Evolutionary conservation across 2,329 filamentous ascomycete genomes (phyloP), one percentile per base, ranked within the genome.

Genomic region (Sporothrix luriei): DNA sequence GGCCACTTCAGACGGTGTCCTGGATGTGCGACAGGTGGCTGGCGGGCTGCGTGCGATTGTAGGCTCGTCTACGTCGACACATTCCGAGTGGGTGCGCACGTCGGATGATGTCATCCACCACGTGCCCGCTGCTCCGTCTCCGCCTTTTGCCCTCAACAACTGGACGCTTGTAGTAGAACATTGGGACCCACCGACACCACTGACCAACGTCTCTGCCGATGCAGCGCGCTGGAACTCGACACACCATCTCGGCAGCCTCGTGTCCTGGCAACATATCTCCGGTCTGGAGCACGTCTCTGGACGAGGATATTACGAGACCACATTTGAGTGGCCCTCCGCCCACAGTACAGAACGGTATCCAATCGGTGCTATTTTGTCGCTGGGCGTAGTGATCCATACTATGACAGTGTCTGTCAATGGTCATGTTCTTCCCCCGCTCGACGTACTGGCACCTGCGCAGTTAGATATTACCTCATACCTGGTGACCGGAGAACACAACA

Each of bases 201-300:
- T 51, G 46, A 9, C 62, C 26, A n/a, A 65, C 26, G 21, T 21
- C 2, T 19, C 26, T 3, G 46, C 26, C 6, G 43, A 16, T 4
- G 46, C 62, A 2, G 4, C 4, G 16, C 48, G 29, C 10, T 51
- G 62, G 43, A 65, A 65, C 26, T 51, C 62, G 9, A 33, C 62
- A 0, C 62, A 65, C 26, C 16, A 21, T 6, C 46, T 65, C 24
- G 4, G 40, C 0, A 10, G 29, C 24, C 26, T 65, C 16, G 19
- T 21, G 3, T 40, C 62, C 7, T 65, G 62, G 62, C 62, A 65
- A 16, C 26, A 51, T 26, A 65, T 65, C 19, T 46, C 62, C 19
- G 62, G 46, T 4, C 46, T 65, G 5, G 3, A 40, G 19, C 43
- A 40, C 16, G 46, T 21, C 3, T 33, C 62, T 0, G 62, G 62